phyloP scores from a whole-genome alignment of 2,329 filamentous ascomycete genomes.

The Aspergillus sp. region DNA sequence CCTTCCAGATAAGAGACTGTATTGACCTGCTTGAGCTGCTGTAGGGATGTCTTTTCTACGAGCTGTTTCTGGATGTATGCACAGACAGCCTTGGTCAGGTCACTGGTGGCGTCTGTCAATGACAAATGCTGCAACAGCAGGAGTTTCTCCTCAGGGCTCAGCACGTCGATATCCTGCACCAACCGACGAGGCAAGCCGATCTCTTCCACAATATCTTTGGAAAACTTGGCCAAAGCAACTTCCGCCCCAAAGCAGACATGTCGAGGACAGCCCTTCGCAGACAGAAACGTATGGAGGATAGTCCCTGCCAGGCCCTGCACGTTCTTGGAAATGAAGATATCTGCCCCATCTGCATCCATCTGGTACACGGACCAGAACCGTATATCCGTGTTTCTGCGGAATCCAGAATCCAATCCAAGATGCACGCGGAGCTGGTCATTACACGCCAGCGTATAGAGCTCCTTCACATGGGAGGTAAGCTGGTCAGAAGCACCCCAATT shows the following conservation, averaged over 20 bases:
- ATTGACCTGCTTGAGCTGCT: conserved; percentile 41
- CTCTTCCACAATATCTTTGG: conserved; percentile 27
- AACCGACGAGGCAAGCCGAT: conserved; percentile 39
- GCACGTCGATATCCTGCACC: conserved; percentile 41
- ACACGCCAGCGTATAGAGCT: conserved; percentile 28
- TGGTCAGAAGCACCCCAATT: conserved; percentile 20
- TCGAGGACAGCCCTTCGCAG: conserved; percentile 40
- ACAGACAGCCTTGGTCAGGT: conserved; percentile 31
- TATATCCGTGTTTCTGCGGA: conserved; percentile 35
- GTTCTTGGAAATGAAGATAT: conserved; percentile 47
- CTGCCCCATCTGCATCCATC: conserved; percentile 32
- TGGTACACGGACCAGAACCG: conserved; percentile 46
- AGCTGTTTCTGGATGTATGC: conserved; percentile 35
- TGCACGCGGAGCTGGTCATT: conserved; percentile 32
- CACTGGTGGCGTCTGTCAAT: conserved; percentile 28
- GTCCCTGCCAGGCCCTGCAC: conserved; percentile 44
- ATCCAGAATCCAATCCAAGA: conserved; percentile 43
- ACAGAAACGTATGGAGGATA: conserved; percentile 48
- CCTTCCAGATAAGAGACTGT: conserved; percentile 44
- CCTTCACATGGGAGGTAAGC: conserved; percentile 29
- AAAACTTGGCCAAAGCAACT: conserved; percentile 38
- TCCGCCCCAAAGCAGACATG: conserved; percentile 43
- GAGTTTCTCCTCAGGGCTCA: conserved; percentile 45
- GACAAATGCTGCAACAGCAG: conserved; percentile 40
- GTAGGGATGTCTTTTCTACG: conserved; percentile 38